Evolutionary conservation across 768 basidiomycete species (phyloP), one percentile per base, ranked within the genome.

Genomic region (Russula compacta): DNA sequence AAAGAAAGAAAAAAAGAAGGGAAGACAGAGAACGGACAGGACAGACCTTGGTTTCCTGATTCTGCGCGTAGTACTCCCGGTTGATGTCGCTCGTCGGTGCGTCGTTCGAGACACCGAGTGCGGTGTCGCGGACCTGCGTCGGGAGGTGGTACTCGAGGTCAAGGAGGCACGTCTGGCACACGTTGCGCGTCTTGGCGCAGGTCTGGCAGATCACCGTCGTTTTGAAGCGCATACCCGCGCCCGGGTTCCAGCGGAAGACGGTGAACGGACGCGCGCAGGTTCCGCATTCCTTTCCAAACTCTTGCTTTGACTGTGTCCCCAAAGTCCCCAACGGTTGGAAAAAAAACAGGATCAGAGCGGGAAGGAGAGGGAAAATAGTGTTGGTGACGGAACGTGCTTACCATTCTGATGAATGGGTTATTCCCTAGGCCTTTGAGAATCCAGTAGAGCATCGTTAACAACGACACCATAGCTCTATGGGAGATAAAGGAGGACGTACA

Each of bases 241-340:
- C 97, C 2, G 97, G 95, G 70, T 98, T 95, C 97, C 97, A 99
- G 43, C 93, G 88, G 76, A 99, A 99, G 67, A 98, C 89, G 51
- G 92, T 95, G 75, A 95, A 95, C 2, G 92, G 97, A 24, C 97
- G 83, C 3, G 94, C 93, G 71, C 97, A 99, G 56, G 95, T 95
- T 65, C 98, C 98, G 74, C 97, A 99, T 56, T 93, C 93, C 32
- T 89, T 82, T 4, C 94, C 97, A 64, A 89, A 95, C 70, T 94
- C 89, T 81, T 98, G 97, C 75, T 98, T 98, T 6, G 92, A 92
- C 95, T 98, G 44, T 8, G 9, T 9, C 43, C n/a, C 7, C 43
- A 4, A 1, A 1, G 24, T 29, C 43, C 43, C 43, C 43, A 10
- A 7, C 15, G 43, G n/a, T 29, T 21, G 46, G n/a, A 21, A 14